Conservation (phyloP, 441 rosid species). For the Melastoma candidum region DNA sequence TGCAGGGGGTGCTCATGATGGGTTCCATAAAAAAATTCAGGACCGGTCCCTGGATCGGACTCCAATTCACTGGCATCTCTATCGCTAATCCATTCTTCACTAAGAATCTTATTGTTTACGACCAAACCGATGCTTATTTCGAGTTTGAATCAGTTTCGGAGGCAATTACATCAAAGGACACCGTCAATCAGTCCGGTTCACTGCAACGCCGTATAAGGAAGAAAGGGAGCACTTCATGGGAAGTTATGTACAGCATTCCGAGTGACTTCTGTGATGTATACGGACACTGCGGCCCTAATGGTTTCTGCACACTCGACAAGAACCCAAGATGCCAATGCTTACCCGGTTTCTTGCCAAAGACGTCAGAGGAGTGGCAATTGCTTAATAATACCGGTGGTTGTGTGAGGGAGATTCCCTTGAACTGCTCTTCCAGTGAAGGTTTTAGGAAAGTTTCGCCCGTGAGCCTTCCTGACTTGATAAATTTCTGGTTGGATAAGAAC, state of each 20-base stretch:
- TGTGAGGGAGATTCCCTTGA: slow-evolving; percentile 2
- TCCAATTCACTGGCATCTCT: background rate
- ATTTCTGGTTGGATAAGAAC: slow-evolving; percentile 3
- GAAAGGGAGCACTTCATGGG: slow-evolving; percentile 8
- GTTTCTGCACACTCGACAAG: slow-evolving; percentile 1
- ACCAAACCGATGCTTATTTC: background rate
- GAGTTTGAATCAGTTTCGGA: background rate
- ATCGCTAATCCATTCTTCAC: background rate
- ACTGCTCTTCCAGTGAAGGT: slow-evolving; percentile 4
- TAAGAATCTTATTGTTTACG: background rate
- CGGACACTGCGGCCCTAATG: slow-evolving; percentile 7
- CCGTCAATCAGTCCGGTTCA: background rate
- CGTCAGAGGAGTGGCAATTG: slow-evolving; percentile 1
- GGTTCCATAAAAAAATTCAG: background rate
- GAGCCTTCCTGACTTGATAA: slow-evolving; percentile 6
- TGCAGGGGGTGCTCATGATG: background rate
- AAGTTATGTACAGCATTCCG: background rate
- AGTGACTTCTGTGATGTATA: slow-evolving; percentile 7
- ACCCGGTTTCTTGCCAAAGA: slow-evolving; percentile 7
- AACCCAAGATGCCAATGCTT: slow-evolving; percentile 3
- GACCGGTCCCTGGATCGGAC: slow-evolving; percentile 8
- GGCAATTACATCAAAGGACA: background rate
- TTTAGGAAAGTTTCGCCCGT: background rate
- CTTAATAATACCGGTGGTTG: slow-evolving; percentile 3
- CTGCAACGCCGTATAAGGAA: background rate